Conservation (phyloP, 192 early-diverging fungal species). For the Coemansia sp. region DNA sequence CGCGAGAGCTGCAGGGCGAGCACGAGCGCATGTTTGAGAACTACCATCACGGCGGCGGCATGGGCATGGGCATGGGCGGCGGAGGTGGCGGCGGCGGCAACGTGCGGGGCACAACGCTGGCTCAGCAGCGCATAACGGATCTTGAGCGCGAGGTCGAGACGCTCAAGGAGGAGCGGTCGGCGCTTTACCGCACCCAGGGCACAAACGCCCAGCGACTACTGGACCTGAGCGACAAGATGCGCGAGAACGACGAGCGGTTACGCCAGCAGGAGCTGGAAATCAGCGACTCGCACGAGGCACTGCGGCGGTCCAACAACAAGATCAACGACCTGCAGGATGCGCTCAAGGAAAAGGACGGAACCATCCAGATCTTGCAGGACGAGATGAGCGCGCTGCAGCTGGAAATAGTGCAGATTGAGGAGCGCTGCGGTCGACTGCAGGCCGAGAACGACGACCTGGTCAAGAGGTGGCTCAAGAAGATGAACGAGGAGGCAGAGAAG, state of each 20-base stretch:
- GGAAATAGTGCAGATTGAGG: slow-evolving; percentile 78
- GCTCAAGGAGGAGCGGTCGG: slow-evolving; percentile 81
- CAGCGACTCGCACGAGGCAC: slow-evolving; percentile 35
- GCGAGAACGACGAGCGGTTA: slow-evolving; percentile 58
- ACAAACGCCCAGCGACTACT: slow-evolving; percentile 89
- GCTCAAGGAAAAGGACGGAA: slow-evolving; percentile 85
- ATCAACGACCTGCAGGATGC: slow-evolving; percentile 39
- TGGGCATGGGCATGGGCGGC: slow-evolving; percentile 7
- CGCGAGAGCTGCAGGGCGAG: slow-evolving; percentile 45
- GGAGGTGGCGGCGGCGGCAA: slow-evolving; percentile 8
- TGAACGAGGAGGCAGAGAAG: slow-evolving; percentile 82
- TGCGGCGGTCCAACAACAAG: slow-evolving; percentile 34
- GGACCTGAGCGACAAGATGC: slow-evolving; percentile 75
- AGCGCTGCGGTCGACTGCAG: slow-evolving; percentile 63
- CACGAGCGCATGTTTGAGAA: slow-evolving; percentile 44
- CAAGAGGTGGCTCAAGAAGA: slow-evolving; percentile 88
- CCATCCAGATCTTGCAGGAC: slow-evolving; percentile 91
- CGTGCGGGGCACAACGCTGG: slow-evolving; percentile 34
- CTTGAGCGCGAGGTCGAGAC: slow-evolving; percentile 70
- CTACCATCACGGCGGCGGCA: slow-evolving; percentile 26
- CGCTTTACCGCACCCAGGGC: slow-evolving; percentile 86
- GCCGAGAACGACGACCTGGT: slow-evolving; percentile 84
- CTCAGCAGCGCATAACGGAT: slow-evolving; percentile 65
- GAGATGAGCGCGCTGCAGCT: slow-evolving; percentile 87
- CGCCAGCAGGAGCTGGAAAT: slow-evolving; percentile 59